Conservation (phyloP, 208 protist genomes). For the Trypanosoma vivax region DNA sequence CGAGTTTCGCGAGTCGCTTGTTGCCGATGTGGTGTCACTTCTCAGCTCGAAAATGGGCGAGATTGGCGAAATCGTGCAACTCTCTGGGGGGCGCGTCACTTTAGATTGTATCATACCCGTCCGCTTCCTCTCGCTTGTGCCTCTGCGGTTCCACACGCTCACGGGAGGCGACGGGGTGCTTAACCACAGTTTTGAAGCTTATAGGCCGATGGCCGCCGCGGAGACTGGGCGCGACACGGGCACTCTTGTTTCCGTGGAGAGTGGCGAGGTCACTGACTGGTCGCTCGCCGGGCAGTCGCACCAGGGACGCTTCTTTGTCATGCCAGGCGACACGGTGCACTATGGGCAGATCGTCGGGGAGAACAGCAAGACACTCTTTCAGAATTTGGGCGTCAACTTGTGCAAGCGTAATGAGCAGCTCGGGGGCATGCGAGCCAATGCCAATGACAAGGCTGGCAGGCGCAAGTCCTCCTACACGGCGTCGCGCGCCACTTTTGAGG, state of each 20-base stretch:
- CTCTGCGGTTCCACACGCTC: conserved; percentile 78
- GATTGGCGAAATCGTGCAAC: conserved; percentile 79
- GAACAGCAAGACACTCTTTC: conserved; percentile 78
- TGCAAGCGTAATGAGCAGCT: conserved; percentile 90
- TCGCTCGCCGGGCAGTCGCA: conserved; percentile 61
- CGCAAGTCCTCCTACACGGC: conserved; percentile 57
- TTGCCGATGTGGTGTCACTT: conserved; percentile 76
- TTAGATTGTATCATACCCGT: conserved; percentile 87
- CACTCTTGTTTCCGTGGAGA: conserved; percentile 84
- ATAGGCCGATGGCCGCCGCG: conserved; percentile 55
- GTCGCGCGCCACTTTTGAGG: conserved; percentile 67
- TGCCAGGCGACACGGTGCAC: conserved; percentile 79
- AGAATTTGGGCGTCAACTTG: conserved; percentile 87
- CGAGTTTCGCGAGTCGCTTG: conserved; percentile 72
- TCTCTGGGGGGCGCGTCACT: conserved; percentile 69
- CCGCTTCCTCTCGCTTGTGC: conserved; percentile 79
- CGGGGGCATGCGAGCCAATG: conserved; percentile 84
- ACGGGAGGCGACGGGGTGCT: conserved; percentile 84
- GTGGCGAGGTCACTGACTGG: conserved; percentile 83
- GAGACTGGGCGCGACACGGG: conserved; percentile 70
- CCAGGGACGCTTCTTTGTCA: conserved; percentile 84
- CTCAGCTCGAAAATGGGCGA: conserved; percentile 84
- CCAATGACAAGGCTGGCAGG: conserved; percentile 80
- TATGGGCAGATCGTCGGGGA: conserved; percentile 90
- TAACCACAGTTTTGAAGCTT: conserved; percentile 86